Evolutionary conservation across 2,329 filamentous ascomycete genomes (phyloP), one percentile per base, ranked within the genome.

Genomic region (Lecanicillium sp.): DNA sequence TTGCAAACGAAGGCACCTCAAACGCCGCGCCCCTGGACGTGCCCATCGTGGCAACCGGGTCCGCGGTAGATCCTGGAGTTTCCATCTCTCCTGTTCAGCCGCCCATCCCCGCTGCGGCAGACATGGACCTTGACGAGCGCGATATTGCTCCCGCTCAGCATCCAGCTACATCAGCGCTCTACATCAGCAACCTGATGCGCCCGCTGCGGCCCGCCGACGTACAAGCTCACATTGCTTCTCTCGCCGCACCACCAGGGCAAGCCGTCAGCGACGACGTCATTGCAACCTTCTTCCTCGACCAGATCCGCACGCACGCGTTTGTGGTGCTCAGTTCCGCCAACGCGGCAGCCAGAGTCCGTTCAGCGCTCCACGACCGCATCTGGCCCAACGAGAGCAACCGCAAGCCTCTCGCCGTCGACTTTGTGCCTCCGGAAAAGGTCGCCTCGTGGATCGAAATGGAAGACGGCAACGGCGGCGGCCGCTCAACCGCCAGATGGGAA

Each of bases 111-210:
- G 38, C 33, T 15, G 43, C 13, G 46, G 43, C 28, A 12, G 46
- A 50, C 15, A 57, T 59, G 47, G 61, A 62, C 19, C 48, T 50
- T 35, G 57, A 62, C 33, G 46, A 51, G 15, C 22, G 22, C 22
- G 56, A 62, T 29, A 59, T 70, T 19, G 59, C 60, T 17, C 78
- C 81, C 6, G 72, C 85, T 0, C 61, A 80, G 27, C 85, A 92
- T 57, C 73, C 77, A 16, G 79, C 83, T 5, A 90, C 88, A 3
- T 63, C 77, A 22, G 82, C 85, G 13, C 67, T 96, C 33, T 96
- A 95, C 63, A 92, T 96, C 50, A 81, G 82, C 57, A 83, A 95
- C 52, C 77, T 96, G 39, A 89, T 94, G 78, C 81, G 90, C 33
- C 89, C 92, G 9, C 68, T 96, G 16, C 83, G 86, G 43, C 73